Base-by-base conservation (phyloP, 176 grass and related monocot genomes). In the Melocanna baccifera region DNA sequence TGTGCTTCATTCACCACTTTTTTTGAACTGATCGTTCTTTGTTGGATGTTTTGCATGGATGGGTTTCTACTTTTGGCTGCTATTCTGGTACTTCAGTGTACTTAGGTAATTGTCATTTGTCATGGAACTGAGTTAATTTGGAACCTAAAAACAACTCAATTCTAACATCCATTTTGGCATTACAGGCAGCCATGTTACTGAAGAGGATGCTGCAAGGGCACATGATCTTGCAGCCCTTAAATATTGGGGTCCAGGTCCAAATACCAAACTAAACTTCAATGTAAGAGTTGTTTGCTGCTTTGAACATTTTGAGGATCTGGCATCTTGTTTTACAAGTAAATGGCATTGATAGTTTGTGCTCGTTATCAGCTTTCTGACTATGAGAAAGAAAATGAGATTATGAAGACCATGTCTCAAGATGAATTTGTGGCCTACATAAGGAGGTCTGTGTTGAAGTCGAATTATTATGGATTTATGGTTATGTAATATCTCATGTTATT, bases 221-320 rank as follows among this genome's bases (percentile, higher is more conserved):
- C 95, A 97, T 88, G 95, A 97, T 82, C 88, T 94, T 89, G 95
- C 92, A 71, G 95, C 93, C 73, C 87, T 98, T 50, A 98, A 95
- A 87, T 96, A 93, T 80, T 96, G 96, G 93, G 96, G 96, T 32
- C 65, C 47, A 79, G 68, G 65, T 47, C 90, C 90, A 74, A 86
- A 73, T 32, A 80, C 91, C 42, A 99, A 99, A 65, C 81, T 99
- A 42, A 99, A 99, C 83, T 99, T 99, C 86, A 83, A 77, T 61
- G 96, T 99, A 94, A 63, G 91, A 78, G 85, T n/a, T 53, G 1
- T 68, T 39, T 57, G 32, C 61, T 76, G 22, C 13, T 77, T 69
- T 69, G 19, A 41, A 71, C 76, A 69, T 78, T 58, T 28, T 9
- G 69, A 82, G 51, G 55, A 78, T 16, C 19, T 83, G n/a, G 11